phyloP scores from a whole-genome alignment of 495 filamentous ascomycete genomes.

The Achaetomiella virescens region DNA sequence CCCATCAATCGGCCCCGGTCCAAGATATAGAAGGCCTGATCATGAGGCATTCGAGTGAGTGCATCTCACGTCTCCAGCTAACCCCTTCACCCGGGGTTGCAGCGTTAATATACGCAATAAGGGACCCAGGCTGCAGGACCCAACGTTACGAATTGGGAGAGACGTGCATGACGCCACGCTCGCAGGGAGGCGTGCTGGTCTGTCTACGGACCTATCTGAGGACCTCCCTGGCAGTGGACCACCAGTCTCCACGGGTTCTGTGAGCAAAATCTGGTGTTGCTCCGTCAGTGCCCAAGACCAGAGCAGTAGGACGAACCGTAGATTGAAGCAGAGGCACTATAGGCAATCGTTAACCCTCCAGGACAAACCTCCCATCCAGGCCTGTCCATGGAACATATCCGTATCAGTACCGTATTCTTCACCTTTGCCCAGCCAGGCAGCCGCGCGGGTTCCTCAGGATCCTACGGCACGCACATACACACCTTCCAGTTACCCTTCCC shows the following conservation, averaged over 20 bases:
- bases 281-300: too few species aligned
- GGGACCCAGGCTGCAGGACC: constrained; percentile 8
- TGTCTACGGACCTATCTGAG: neutral
- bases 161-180: constrained; percentile 5
- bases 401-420: too few species aligned
- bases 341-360: too few species aligned
- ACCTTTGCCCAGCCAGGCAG: too few species aligned
- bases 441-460: too few species aligned
- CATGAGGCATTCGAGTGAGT: constrained; percentile 12
- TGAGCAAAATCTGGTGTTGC: neutral
- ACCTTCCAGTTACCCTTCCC: neutral
- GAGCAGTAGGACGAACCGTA: too few species aligned
- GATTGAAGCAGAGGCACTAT: too few species aligned
- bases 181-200: neutral
- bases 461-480: neutral
- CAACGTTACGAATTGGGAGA: neutral
- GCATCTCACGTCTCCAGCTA: neutral
- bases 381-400: too few species aligned
- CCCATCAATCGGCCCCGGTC: neutral
- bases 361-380: too few species aligned
- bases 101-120: constrained; percentile 22
- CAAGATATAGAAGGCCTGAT: neutral
- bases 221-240: neutral
- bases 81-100: constrained; percentile 1
- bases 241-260: neutral